phyloP scores from a whole-genome alignment of 352 stramenopile genomes.

The Nothophytophthora sp. region DNA sequence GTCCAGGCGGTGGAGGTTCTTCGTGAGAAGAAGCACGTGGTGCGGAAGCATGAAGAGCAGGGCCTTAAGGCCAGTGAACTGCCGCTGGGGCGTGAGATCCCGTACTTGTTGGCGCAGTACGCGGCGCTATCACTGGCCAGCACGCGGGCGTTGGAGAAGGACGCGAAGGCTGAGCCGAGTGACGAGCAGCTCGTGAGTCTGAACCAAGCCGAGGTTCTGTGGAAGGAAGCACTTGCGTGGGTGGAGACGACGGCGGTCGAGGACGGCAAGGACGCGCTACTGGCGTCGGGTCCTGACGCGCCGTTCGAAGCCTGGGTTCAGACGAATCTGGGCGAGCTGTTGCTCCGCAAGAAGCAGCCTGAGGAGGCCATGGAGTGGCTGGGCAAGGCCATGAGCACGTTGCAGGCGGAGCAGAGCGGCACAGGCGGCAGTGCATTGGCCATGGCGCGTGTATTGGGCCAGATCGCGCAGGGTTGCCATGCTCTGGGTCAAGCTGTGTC shows the following conservation, averaged over 20 bases:
- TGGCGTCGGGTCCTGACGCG: slow-evolving; percentile 48
- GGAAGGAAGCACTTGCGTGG: slow-evolving; percentile 66
- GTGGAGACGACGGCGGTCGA: slow-evolving; percentile 52
- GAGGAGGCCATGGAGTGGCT: slow-evolving; percentile 73
- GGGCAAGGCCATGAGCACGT: slow-evolving; percentile 60
- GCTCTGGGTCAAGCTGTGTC: slow-evolving; percentile 65
- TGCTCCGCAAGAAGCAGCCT: slow-evolving; percentile 57
- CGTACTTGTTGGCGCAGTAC: slow-evolving; percentile 74
- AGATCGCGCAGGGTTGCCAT: slow-evolving; percentile 72
- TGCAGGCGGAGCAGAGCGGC: slow-evolving; percentile 50
- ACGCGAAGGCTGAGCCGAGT: slow-evolving; percentile 22
- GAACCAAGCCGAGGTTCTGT: slow-evolving; percentile 68
- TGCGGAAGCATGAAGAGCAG: slow-evolving; percentile 51
- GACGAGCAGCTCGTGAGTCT: slow-evolving; percentile 49
- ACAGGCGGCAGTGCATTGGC: slow-evolving; percentile 52
- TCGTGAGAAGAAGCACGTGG: slow-evolving; percentile 58
- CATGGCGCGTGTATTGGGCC: slow-evolving; percentile 62
- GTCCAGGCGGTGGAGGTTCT: slow-evolving; percentile 56
- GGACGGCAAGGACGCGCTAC: slow-evolving; percentile 44
- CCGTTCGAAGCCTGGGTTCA: slow-evolving; percentile 70
- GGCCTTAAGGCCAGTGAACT: slow-evolving; percentile 46
- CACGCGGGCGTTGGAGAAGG: slow-evolving; percentile 34
- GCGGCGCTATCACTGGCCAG: slow-evolving; percentile 54
- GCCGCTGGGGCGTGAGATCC: slow-evolving; percentile 62
- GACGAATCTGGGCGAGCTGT: slow-evolving; percentile 69